phyloP scores from a whole-genome alignment of 805 yeast species.

The Starmera amethionina region DNA sequence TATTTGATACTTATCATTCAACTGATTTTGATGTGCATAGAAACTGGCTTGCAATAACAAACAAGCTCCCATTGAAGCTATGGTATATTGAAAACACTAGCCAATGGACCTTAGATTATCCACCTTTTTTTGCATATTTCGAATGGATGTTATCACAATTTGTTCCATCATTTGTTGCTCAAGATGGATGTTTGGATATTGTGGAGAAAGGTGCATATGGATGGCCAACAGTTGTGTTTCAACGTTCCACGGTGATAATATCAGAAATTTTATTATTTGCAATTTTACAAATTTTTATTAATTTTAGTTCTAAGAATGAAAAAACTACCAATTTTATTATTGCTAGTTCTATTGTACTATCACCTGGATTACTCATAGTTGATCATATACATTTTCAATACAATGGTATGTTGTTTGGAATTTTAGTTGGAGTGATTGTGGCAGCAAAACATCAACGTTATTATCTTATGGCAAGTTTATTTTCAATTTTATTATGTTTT shows the following conservation, averaged over 20 bases:
- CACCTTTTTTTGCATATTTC: conserved; percentile 95
- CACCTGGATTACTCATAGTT: conserved; percentile 84
- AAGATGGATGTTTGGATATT: conserved; percentile 74
- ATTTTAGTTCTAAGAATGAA: conserved; percentile 27
- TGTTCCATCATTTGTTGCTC: conserved; percentile 51
- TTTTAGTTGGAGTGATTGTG: conserved; percentile 63
- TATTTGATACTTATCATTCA: conserved; percentile 78
- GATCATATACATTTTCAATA: conserved; percentile 98
- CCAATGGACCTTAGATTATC: conserved; percentile 95
- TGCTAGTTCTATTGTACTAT: conserved; percentile 71
- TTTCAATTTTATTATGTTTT: conserved; percentile 75
- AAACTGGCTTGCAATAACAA: conserved; percentile 92
- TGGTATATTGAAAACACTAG: conserved; percentile 80
- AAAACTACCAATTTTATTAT: conserved; percentile 50
- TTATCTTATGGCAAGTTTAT: conserved; percentile 56
- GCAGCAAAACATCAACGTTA: conserved; percentile 52
- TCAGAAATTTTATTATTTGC: conserved; percentile 65
- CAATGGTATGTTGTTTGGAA: conserved; percentile 87
- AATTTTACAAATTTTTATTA: conserved; percentile 63
- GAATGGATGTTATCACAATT: conserved; percentile 72
- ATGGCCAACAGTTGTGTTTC: conserved; percentile 73
- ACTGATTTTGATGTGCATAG: conserved; percentile 97
- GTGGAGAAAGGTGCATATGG: conserved; percentile 60
- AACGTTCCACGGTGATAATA: conserved; percentile 67
- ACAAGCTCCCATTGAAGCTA: conserved; percentile 54